phyloP scores from a whole-genome alignment of 179 eudicot genomes.

The Vitellaria paradoxa region DNA sequence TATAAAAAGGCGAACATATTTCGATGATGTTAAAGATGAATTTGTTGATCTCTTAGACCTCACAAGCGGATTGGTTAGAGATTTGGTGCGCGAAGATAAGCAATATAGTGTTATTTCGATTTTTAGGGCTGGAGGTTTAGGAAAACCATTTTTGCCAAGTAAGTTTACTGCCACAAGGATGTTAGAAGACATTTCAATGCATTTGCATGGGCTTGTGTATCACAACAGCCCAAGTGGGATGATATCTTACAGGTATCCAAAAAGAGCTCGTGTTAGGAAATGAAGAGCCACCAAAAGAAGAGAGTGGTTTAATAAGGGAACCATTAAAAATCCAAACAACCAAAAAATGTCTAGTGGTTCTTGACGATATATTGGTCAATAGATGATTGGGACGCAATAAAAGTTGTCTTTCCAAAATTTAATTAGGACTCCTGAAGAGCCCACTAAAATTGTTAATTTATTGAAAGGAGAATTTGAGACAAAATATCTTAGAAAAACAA shows the following conservation, averaged over 20 bases:
- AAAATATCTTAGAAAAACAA: too few relatives aligned
- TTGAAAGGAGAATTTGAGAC: too few relatives aligned
- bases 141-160: slow-evolving; percentile 25
- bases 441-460: too few relatives aligned
- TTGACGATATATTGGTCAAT: neutral
- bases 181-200: slow-evolving; percentile 10
- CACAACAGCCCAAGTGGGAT: slow-evolving; percentile 14
- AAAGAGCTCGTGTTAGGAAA: slow-evolving; percentile 6
- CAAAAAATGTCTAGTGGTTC: slow-evolving; percentile 8
- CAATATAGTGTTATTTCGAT: neutral
- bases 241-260: neutral
- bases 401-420: slow-evolving; percentile 14
- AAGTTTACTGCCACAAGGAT: slow-evolving; percentile 7
- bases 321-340: too few relatives aligned
- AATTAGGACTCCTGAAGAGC: too few relatives aligned
- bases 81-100: neutral
- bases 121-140: slow-evolving; percentile 31
- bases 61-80: slow-evolving; percentile 13
- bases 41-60: slow-evolving; percentile 31
- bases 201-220: slow-evolving; percentile 25
- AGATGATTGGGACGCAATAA: slow-evolving; percentile 17
- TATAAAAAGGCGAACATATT: slow-evolving; percentile 14
- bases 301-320: neutral
- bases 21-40: slow-evolving; percentile 24
- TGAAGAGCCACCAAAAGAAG: neutral